These are phyloP conservation scores for Zymoseptoria ardabiliae DNA, from an alignment of 2,329 filamentous ascomycete species.

Conservation along the genomic window DNA sequence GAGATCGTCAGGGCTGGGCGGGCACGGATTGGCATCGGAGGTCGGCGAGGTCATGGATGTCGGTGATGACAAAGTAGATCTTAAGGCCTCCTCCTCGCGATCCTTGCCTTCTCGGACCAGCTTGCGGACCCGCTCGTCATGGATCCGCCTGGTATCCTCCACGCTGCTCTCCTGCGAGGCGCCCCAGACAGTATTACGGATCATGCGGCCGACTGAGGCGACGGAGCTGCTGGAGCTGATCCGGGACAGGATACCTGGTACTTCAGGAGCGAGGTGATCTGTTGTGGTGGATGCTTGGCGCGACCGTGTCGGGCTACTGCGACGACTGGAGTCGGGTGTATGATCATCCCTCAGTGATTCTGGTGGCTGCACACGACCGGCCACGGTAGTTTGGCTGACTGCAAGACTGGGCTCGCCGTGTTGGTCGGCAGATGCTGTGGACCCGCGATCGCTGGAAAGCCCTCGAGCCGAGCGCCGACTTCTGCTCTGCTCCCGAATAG, in stretches of 20 bases:
- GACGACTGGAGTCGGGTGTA: conserved; percentile 11
- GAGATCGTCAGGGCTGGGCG: conserved; percentile 42
- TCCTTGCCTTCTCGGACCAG: conserved; percentile 30
- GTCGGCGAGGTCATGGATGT: conserved; percentile 13
- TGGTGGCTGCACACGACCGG: conserved; percentile 51
- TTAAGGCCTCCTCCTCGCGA: conserved; percentile 22
- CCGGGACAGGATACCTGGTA: conserved; percentile 17
- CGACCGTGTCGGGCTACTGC: conserved; percentile 22
- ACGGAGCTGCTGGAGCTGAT: conserved; percentile 25
- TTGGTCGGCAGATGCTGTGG: conserved; percentile 52
- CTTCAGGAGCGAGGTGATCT: conserved; percentile 14
- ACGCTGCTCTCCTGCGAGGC: background rate
- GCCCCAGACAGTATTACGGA: background rate
- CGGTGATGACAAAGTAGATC: conserved; percentile 6
- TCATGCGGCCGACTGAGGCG: conserved; percentile 14
- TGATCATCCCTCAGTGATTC: conserved; percentile 36
- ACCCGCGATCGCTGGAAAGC: conserved; percentile 56
- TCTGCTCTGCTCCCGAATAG: conserved; percentile 35
- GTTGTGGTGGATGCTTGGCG: conserved; percentile 16
- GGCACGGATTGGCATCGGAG: conserved; percentile 33
- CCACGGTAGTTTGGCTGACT: conserved; percentile 54
- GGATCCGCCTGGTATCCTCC: conserved; percentile 27
- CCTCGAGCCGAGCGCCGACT: conserved; percentile 47
- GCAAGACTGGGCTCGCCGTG: conserved; percentile 58
- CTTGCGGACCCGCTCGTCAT: conserved; percentile 29